These are phyloP conservation scores for Aspergillus aculeatinus DNA, from an alignment of 2,329 filamentous ascomycete species.

Conservation along the genomic window DNA sequence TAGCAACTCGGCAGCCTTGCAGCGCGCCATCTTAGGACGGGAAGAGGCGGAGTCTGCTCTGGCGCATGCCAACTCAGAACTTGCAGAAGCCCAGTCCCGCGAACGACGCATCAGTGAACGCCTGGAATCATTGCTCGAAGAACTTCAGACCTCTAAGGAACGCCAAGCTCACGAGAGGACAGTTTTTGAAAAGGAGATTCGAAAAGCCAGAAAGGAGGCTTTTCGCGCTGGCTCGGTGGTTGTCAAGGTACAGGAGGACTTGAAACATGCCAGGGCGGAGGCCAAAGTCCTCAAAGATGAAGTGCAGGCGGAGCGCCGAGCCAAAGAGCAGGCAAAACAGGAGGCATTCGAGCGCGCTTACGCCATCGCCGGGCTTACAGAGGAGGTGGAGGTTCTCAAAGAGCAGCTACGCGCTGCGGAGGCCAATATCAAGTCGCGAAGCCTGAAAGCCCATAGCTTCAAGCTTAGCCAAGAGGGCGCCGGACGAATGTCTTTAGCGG, in stretches of 20 bases:
- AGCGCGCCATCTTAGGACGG: conserved; percentile 46
- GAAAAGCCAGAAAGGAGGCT: conserved; percentile 56
- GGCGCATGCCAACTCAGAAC: conserved; percentile 32
- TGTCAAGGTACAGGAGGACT: conserved; percentile 55
- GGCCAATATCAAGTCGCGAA: conserved; percentile 35
- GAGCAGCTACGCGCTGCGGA: conserved; percentile 41
- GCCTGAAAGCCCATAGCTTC: conserved; percentile 33
- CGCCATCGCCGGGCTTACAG: conserved; percentile 45
- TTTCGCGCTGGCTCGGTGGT: conserved; percentile 56
- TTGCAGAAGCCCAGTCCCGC: conserved; percentile 44
- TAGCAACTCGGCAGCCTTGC: conserved; percentile 45
- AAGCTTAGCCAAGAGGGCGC: conserved; percentile 30
- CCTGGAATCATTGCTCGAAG: conserved; percentile 50
- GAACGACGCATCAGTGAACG: conserved; percentile 47
- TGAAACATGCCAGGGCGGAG: conserved; percentile 45
- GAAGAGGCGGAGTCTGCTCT: conserved; percentile 48
- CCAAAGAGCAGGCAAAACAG: conserved; percentile 47
- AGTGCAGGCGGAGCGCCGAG: conserved; percentile 50
- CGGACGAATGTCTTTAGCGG: conserved; percentile 29
- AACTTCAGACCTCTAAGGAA: conserved; percentile 53
- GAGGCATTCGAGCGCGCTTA: conserved; percentile 50
- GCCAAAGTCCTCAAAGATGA: conserved; percentile 54
- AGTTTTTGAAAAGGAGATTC: conserved; percentile 58
- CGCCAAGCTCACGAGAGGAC: conserved; percentile 48
- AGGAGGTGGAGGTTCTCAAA: conserved; percentile 46